phyloP scores from a whole-genome alignment of 139 green algal species.

The Chlamydomonas schloesseri region DNA sequence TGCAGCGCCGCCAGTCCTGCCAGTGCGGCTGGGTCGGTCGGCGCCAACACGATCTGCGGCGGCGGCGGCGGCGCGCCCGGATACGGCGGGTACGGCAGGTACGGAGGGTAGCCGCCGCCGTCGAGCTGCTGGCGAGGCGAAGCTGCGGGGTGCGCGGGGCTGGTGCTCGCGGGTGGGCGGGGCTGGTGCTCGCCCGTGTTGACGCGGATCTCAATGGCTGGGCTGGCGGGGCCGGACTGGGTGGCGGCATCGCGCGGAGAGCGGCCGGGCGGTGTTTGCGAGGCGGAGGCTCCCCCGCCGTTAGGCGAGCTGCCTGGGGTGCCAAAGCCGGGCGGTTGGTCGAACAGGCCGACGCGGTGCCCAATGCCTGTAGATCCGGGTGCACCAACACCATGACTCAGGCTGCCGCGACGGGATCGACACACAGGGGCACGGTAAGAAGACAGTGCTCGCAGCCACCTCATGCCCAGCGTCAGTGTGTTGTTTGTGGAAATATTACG shows the following conservation, averaged over 20 bases:
- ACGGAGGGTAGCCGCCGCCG: not conserved
- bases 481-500: too few species aligned
- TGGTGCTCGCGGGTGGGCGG: not conserved
- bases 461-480: too few species aligned
- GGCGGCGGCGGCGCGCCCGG: not conserved
- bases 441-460: too few species aligned
- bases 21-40: not conserved
- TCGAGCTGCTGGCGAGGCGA: not conserved
- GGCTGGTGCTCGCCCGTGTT: not conserved
- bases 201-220: conserved; percentile 18
- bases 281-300: too few species aligned
- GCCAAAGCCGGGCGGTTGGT: not conserved
- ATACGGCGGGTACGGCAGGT: not conserved
- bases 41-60: not conserved
- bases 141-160: not conserved
- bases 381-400: too few species aligned
- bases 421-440: too few species aligned
- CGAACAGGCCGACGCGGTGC: not conserved
- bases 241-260: not conserved
- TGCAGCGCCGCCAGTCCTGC: conserved; percentile 16
- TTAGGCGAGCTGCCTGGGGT: too few species aligned
- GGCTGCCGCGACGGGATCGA: too few species aligned
- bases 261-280: too few species aligned
- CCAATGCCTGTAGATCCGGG: not conserved
- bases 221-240: not conserved